These are phyloP conservation scores for Phaffomyces opuntiae DNA, from an alignment of 805 yeast genomes.

Conservation along the genomic window DNA sequence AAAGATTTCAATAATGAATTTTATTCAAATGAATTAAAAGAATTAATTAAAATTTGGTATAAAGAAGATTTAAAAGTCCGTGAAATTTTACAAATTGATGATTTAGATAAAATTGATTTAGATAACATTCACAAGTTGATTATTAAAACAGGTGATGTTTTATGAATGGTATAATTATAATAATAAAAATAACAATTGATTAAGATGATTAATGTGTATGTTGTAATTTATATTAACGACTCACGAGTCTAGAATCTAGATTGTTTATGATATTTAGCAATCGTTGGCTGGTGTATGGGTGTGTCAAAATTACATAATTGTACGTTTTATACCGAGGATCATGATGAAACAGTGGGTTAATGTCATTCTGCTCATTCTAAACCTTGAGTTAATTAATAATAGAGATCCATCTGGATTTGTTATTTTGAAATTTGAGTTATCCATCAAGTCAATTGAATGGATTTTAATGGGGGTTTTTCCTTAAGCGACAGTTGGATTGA, in stretches of 20 bases:
- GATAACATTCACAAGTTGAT: constrained; percentile 8
- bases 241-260: too few species aligned
- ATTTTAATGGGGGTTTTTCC: too few species aligned
- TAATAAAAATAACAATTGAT: neutral
- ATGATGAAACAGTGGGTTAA: too few species aligned
- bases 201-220: neutral
- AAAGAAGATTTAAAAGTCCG: constrained; percentile 54
- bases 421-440: too few species aligned
- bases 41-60: constrained; percentile 64
- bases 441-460: too few species aligned
- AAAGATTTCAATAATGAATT: constrained; percentile 42
- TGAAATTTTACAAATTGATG: constrained; percentile 35
- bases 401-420: too few species aligned
- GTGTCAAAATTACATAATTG: neutral
- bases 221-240: too few species aligned
- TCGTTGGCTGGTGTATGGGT: neutral
- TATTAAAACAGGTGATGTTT: constrained; percentile 7
- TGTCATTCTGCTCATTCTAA: too few species aligned
- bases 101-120: constrained; percentile 27
- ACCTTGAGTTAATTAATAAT: too few species aligned
- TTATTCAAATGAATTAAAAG: constrained; percentile 53
- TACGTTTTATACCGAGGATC: too few species aligned
- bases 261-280: too few species aligned
- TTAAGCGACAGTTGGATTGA: too few species aligned
- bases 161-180: neutral